These are phyloP conservation scores for Pleurotus salmoneostramineus DNA, from an alignment of 768 basidiomycete genomes.

Conservation along the genomic window DNA sequence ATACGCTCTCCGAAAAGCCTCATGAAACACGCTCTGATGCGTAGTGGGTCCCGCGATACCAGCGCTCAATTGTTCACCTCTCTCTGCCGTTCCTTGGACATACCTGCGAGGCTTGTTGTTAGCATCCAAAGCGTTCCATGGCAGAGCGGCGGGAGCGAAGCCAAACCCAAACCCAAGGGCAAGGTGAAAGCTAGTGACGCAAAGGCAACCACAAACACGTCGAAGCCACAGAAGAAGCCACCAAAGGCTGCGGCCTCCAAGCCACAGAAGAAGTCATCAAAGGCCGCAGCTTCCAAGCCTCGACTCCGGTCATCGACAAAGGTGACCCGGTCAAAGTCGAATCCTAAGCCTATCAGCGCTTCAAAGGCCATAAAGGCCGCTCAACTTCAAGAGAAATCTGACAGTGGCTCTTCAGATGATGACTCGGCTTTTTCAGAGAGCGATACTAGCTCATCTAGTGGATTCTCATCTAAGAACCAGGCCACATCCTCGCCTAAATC, in stretches of 20 bases:
- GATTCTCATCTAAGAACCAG: not conserved
- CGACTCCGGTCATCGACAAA: not conserved
- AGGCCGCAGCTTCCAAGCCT: not conserved
- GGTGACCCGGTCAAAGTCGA: not conserved
- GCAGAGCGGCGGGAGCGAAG: slow-evolving; percentile 65
- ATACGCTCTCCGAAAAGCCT: slow-evolving; percentile 80
- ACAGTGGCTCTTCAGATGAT: not conserved
- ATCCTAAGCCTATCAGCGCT: slow-evolving; percentile 25
- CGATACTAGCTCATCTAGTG: not conserved
- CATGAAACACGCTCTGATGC: slow-evolving; percentile 89
- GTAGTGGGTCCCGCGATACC: slow-evolving; percentile 76
- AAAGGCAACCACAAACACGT: slow-evolving; percentile 17
- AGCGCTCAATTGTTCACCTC: slow-evolving; percentile 91
- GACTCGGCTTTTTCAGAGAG: not conserved
- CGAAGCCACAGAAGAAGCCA: slow-evolving; percentile 10
- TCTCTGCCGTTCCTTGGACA: slow-evolving; percentile 78
- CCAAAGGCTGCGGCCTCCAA: slow-evolving; percentile 3
- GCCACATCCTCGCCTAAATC: not conserved
- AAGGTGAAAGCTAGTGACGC: slow-evolving; percentile 16
- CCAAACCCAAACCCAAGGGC: slow-evolving; percentile 39
- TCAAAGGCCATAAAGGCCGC: slow-evolving; percentile 51
- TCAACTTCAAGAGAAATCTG: not conserved
- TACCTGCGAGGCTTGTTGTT: slow-evolving; percentile 84
- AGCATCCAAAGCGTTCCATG: slow-evolving; percentile 93
- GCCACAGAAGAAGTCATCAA: slow-evolving; percentile 15